phyloP scores from a whole-genome alignment of 306 rosid genomes.

The Gleditsia sinensis region DNA sequence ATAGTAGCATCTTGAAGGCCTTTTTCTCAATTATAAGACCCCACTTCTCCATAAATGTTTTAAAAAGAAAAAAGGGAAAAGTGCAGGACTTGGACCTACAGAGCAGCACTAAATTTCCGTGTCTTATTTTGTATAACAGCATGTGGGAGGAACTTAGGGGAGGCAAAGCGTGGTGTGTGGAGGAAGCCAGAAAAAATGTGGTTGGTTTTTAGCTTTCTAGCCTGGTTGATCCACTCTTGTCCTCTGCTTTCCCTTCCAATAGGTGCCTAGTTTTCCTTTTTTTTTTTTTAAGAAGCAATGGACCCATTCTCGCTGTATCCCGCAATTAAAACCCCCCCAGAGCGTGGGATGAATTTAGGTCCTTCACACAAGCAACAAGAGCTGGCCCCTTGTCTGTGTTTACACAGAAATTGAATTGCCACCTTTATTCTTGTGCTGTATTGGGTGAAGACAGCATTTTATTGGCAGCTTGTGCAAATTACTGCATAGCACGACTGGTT shows the following conservation, averaged over 20 bases:
- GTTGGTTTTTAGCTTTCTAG: neutral
- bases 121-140: conserved; percentile 29
- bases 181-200: neutral
- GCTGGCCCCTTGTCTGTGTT: too few relatives aligned
- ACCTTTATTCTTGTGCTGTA: neutral
- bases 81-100: too few relatives aligned
- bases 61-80: conserved; percentile 8
- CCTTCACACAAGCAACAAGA: neutral
- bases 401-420: neutral
- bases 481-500: neutral
- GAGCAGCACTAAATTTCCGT: conserved; percentile 42
- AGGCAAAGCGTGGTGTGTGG: conserved; percentile 35
- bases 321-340: neutral
- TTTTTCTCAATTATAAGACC: conserved; percentile 29
- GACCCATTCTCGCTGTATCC: conserved; percentile 1
- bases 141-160: conserved; percentile 41
- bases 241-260: conserved; percentile 41
- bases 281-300: conserved; percentile 20
- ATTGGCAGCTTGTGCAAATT: conserved; percentile 14
- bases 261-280: too few relatives aligned
- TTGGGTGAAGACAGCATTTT: neutral
- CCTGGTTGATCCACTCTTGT: conserved; percentile 52
- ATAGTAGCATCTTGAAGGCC: conserved; percentile 1
- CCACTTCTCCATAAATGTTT: conserved; percentile 3
- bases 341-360: too few relatives aligned